Evolutionary conservation across 176 grass and related monocot genomes (phyloP), one percentile per base, ranked within the genome.

Genomic region (Melocanna baccifera): DNA sequence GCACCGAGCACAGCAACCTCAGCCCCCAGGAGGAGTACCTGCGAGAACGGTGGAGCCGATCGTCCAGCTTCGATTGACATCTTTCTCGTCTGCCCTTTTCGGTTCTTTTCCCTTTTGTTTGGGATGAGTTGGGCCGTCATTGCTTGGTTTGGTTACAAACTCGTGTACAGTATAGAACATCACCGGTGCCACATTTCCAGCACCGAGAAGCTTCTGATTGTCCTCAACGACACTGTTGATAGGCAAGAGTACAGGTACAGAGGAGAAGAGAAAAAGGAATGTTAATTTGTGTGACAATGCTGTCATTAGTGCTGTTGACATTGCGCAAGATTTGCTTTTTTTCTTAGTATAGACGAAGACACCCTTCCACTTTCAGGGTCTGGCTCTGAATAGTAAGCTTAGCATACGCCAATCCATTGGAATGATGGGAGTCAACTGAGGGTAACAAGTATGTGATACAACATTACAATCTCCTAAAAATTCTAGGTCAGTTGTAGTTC

Each of bases 1-100:
- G 97, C 86, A 95, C 85, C 1, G 97, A 96, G 66, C 88, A 92
- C 46, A 89, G 78, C 73, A 91, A 83, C 47, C 84, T 89, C n/a
- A 87, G 91, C 79, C 87, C 97, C 14, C 51, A 94, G 16, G 91
- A 96, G 62, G 97, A 99, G 75, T 99, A 96, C 68, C 82, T 99
- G 65, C 88, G 90, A 53, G 82, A 88, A 64, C 89, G 86, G 18
- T 96, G 97, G 81, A 99, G 93, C 84, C 84, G 88, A 16, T 96
- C 93, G 1, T 99, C 97, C 36, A 99, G 97, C 81, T 99, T 96
- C 73, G 93, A 96, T 72, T 99, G 88, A 88, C 47, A 28, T 15
- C 40, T 58, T 40, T 7, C 14, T 23, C 7, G 4, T 28, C 8
- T 63, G 6, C 42, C 16, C 0, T 19, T 55, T 76, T 48, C 46